Evolutionary conservation across 192 early-diverging fungal genomes (phyloP), one percentile per base, ranked within the genome.

Genomic region (Coemansia sp.): DNA sequence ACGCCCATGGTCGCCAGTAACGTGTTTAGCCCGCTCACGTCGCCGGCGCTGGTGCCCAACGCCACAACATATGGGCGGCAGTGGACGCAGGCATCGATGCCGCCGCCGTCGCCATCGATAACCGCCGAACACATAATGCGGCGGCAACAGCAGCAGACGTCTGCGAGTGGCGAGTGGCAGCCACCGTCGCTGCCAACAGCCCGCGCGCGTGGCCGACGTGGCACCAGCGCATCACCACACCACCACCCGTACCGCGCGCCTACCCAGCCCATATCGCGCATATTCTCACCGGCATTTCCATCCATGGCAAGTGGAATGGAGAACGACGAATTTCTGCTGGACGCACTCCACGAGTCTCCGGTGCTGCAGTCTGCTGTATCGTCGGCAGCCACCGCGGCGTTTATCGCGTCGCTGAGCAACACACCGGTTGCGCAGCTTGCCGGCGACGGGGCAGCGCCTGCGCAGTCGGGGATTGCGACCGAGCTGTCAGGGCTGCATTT

Each of bases 71-170:
- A 2, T 42, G 42, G 40, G 19, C 61, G 40, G 19, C 61, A 21
- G 53, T 55, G 23, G 47, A 49, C 12, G 11, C 50, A n/a, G 50
- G 17, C 8, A 1, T 52, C 23, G 14, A 78, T 78, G 67, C 76
- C 71, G 4, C 70, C 75, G 3, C 75, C 75, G 49, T 78, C 66
- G 50, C 67, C 71, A 15, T 78, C 76, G 5, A 72, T 69, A 6
- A 72, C 76, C 0, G 75, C 65, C 31, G 76, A 73, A 28, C 76
- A 72, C 26, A 69, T 78, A 22, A 62, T 78, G 63, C 63, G 70
- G 36, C 66, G 71, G 5, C 76, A 78, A 59, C 60, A 69, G 51
- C 62, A 65, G 21, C 0, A 40, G 38, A 9, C 40, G 0, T 42
- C 40, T 11, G 15, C 15, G 14, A 4, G 12, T 11, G 40, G 40